These are phyloP conservation scores for Xylariomycetidae sp. DNA, from an alignment of 2,329 filamentous ascomycete genomes.

Conservation along the genomic window DNA sequence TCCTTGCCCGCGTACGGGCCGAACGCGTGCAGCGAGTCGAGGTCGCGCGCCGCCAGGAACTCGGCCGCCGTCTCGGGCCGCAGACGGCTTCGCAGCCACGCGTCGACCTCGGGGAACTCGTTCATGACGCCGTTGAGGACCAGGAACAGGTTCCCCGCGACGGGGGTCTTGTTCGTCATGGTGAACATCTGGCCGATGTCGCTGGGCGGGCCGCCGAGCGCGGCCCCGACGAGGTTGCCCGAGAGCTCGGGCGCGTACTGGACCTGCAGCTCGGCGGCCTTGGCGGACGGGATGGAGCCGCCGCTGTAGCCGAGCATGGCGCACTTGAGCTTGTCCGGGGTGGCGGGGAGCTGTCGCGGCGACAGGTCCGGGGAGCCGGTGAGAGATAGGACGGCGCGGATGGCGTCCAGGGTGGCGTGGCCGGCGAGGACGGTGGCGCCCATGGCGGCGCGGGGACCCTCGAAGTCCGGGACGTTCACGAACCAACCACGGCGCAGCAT, in stretches of 20 bases:
- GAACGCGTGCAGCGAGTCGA: slow-evolving; percentile 15
- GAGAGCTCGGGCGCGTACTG: slow-evolving; percentile 38
- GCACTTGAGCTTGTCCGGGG: no score
- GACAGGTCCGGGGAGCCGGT: no score
- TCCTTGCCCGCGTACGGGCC: slow-evolving; percentile 21
- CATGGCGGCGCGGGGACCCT: slow-evolving; percentile 34
- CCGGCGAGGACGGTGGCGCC: slow-evolving; percentile 9
- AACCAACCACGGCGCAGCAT: slow-evolving; percentile 40
- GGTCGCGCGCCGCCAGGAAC: slow-evolving; percentile 20
- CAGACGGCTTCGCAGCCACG: slow-evolving; percentile 21
- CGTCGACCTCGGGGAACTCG: slow-evolving; percentile 24
- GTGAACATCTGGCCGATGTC: slow-evolving; percentile 19
- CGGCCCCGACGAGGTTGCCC: background rate
- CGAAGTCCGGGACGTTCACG: slow-evolving; percentile 42
- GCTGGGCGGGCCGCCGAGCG: slow-evolving; percentile 4
- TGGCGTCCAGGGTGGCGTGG: slow-evolving; percentile 12
- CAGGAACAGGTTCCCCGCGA: slow-evolving; percentile 28
- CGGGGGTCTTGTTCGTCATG: slow-evolving; percentile 23
- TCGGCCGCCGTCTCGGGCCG: slow-evolving; percentile 24
- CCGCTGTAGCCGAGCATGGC: slow-evolving; percentile 57
- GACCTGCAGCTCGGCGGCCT: slow-evolving; percentile 46
- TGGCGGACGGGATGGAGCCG: slow-evolving; percentile 47
- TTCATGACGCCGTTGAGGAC: slow-evolving; percentile 25
- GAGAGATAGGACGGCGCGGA: slow-evolving; percentile 14
- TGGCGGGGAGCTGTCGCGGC: no score